Conservation (phyloP, 2,329 filamentous ascomycete species). For the Westerdykella ornata region DNA sequence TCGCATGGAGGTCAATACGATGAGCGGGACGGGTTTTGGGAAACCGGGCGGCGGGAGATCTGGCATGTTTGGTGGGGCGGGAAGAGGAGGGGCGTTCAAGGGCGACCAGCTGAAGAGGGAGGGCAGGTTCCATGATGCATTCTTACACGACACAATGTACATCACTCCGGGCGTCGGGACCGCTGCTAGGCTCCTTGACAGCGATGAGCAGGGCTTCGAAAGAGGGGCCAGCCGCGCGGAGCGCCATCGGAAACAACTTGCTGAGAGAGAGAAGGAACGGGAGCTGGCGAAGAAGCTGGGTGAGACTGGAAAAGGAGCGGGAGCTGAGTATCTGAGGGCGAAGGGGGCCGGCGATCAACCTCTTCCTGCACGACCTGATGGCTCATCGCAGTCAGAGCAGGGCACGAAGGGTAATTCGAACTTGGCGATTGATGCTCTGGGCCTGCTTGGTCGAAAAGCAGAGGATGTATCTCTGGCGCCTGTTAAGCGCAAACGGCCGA, state of each 20-base stretch:
- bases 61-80: conserved; percentile 28
- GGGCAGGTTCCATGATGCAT: conserved; percentile 49
- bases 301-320: conserved; percentile 57
- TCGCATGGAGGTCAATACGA: conserved; percentile 73
- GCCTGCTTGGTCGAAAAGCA: conserved; percentile 42
- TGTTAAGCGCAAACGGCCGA: conserved; percentile 39
- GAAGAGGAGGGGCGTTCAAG: conserved; percentile 18
- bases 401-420: conserved; percentile 13
- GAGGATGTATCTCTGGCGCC: conserved; percentile 39
- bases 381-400: conserved; percentile 2
- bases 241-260: conserved; percentile 57
- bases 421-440: conserved; percentile 30
- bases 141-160: conserved; percentile 48
- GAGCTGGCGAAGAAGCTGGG: conserved; percentile 64
- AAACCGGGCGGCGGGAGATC: conserved; percentile 21
- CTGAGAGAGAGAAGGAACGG: conserved; percentile 63
- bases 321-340: conserved; percentile 61
- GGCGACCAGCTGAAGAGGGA: conserved; percentile 26
- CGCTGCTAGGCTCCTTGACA: conserved; percentile 59
- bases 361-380: conserved; percentile 8
- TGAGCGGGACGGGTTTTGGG: conserved; percentile 45
- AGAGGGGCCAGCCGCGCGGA: conserved; percentile 57
- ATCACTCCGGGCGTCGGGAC: conserved; percentile 41
- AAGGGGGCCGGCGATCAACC: conserved; percentile 18
- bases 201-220: conserved; percentile 43